Evolutionary conservation across 2,329 filamentous ascomycete species (phyloP).

Genomic region (Ceratocystiopsis sp.): DNA sequence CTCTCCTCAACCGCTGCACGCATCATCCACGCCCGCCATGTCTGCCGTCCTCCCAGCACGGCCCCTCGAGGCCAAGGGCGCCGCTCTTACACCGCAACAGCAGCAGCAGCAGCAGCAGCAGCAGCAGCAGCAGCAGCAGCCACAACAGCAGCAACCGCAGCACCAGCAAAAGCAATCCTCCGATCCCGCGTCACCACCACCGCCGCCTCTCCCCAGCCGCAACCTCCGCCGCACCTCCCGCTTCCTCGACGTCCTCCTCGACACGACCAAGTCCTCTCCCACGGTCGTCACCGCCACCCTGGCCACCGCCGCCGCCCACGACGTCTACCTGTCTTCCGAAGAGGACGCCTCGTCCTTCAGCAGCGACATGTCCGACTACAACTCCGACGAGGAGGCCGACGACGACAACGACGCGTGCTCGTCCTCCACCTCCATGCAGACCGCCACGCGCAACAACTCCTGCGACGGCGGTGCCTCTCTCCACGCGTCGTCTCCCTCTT

Average conservation of each 20-base stretch:
- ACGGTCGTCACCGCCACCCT: constrained; percentile 9
- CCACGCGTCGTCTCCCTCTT: too few species aligned
- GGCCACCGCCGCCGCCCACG: constrained; percentile 27
- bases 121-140: constrained; percentile 6
- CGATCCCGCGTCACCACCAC: constrained; percentile 3
- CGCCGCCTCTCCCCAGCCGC: constrained; percentile 32
- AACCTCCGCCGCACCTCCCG: constrained; percentile 31
- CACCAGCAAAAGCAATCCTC: constrained; percentile 6
- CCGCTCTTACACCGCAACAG: constrained; percentile 3
- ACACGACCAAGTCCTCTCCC: constrained; percentile 9
- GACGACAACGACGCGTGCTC: constrained; percentile 25
- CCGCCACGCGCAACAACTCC: background rate
- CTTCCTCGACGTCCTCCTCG: constrained; percentile 21
- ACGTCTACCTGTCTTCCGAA: constrained; percentile 47
- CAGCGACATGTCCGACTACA: constrained; percentile 27
- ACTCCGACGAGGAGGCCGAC: constrained; percentile 34
- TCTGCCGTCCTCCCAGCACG: constrained; percentile 2
- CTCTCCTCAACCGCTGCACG: background rate
- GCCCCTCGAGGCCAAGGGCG: constrained; percentile 4
- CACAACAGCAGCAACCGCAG: too few species aligned
- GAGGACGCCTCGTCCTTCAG: constrained; percentile 47
- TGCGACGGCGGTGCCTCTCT: background rate
- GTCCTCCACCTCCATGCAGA: background rate
- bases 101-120: constrained; percentile 7
- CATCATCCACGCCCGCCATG: background rate